These are phyloP conservation scores for Pleurotus citrinopileatus DNA, from an alignment of 768 basidiomycete species.

Conservation along the genomic window DNA sequence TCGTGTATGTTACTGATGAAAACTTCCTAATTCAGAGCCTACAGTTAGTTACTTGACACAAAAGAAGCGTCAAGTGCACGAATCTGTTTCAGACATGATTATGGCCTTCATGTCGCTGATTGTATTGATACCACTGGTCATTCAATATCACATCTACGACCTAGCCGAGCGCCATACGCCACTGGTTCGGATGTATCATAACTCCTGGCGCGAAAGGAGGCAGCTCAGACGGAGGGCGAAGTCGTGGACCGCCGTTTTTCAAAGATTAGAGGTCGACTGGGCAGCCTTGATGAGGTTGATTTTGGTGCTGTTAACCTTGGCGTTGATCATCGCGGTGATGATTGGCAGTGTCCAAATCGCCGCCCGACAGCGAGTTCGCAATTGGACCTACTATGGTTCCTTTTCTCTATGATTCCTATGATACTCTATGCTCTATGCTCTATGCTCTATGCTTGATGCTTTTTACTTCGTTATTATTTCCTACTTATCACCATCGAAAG, in stretches of 20 bases:
- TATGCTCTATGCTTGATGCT: not conserved
- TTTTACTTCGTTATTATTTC: not conserved
- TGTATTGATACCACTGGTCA: not conserved
- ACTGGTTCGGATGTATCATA: not conserved
- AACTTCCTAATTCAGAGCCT: not conserved
- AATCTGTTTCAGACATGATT: not conserved
- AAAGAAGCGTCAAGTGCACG: not conserved
- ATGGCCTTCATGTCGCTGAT: not conserved
- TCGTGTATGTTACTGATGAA: not conserved
- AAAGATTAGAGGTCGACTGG: not conserved
- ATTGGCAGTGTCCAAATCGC: not conserved
- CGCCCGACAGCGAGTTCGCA: not conserved
- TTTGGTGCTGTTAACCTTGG: not conserved
- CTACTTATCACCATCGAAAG: not conserved
- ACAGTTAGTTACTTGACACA: not conserved
- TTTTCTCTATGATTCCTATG: constrained; percentile 5
- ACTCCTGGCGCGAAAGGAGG: constrained; percentile 2
- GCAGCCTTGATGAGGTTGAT: not conserved
- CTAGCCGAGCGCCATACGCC: not conserved
- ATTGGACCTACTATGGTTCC: not conserved
- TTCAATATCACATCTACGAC: not conserved
- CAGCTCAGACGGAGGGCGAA: not conserved
- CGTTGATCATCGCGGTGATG: not conserved
- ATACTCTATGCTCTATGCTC: constrained; percentile 1
- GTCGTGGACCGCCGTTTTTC: not conserved